Percentiles rank a stretch among this genome's conserved stretches.
Conservation (phyloP, 2,329 filamentous ascomycete species). For the Lachnellula willkommii region DNA sequence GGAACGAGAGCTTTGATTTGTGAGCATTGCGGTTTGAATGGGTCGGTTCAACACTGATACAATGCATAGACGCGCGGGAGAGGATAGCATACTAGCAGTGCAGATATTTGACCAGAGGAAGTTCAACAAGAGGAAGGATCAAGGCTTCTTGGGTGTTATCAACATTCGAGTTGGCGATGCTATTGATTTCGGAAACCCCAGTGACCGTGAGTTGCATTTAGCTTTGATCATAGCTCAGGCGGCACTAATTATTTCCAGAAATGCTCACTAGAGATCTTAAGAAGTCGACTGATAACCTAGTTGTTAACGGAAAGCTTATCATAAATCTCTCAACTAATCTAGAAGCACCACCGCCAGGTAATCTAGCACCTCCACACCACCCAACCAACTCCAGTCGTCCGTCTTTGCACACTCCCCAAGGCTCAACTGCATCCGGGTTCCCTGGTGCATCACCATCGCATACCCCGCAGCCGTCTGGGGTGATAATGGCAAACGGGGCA, state of each 20-base stretch:
- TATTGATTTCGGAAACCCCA: conserved; percentile 81
- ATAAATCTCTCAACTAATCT: conserved; percentile 94
- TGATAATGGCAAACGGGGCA: conserved; percentile 28
- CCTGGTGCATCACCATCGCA: conserved; percentile 34
- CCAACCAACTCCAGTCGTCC: conserved; percentile 27
- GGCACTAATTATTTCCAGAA: conserved; percentile 46
- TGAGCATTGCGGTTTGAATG: conserved; percentile 36
- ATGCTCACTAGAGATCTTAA: conserved; percentile 98
- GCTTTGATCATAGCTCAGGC: conserved; percentile 6
- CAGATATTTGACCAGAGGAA: conserved; percentile 99
- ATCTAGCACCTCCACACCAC: conserved; percentile 25
- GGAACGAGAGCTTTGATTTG: conserved; percentile 99
- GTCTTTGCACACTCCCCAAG: conserved; percentile 29
- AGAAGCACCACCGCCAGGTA: conserved; percentile 56
- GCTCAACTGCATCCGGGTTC: conserved; percentile 25
- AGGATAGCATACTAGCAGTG: conserved; percentile 94
- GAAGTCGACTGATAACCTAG: conserved; percentile 95
- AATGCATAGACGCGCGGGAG: conserved; percentile 68
- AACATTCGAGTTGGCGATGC: conserved; percentile 94
- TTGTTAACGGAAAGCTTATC: conserved; percentile 96
- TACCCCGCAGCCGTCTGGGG: conserved; percentile 23
- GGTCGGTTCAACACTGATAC: conserved; percentile 17
- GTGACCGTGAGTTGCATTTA: conserved; percentile 65
- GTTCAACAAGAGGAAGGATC: conserved; percentile 98
- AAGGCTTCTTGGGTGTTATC: conserved; percentile 95